phyloP scores from a whole-genome alignment of 129 eudicot genomes.

The Silybum marianum region DNA sequence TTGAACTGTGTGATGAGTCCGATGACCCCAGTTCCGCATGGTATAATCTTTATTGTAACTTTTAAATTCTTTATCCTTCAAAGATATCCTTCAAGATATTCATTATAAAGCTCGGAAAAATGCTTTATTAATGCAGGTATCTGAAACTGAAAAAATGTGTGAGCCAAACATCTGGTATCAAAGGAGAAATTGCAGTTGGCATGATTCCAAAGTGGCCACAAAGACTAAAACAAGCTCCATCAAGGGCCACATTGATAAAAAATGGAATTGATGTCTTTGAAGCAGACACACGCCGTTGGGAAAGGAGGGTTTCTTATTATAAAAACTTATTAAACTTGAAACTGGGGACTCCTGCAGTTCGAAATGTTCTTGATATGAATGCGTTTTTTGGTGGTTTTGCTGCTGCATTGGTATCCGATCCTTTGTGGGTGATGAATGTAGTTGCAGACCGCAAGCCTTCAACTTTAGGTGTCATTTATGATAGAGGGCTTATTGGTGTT shows the following conservation, averaged over 20 bases:
- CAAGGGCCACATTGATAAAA: constrained; percentile 66
- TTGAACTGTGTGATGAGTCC: constrained; percentile 65
- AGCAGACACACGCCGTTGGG: constrained; percentile 86
- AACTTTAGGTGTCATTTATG: constrained; percentile 84
- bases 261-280: constrained; percentile 90
- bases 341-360: constrained; percentile 74
- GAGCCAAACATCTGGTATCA: constrained; percentile 52
- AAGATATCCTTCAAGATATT: neutral
- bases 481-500: constrained; percentile 90
- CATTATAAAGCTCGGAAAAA: neutral
- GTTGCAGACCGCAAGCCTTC: constrained; percentile 80
- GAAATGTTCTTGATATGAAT: constrained; percentile 96
- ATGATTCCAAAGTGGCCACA: constrained; percentile 91
- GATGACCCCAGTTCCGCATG: constrained; percentile 87
- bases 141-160: constrained; percentile 76
- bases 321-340: constrained; percentile 71
- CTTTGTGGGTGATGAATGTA: constrained; percentile 98
- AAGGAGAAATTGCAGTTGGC: constrained; percentile 75
- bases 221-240: constrained; percentile 72
- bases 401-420: constrained; percentile 74
- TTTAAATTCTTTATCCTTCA: constrained; percentile 4
- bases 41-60: constrained; percentile 44
- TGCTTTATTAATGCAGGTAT: constrained; percentile 59
- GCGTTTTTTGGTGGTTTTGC: constrained; percentile 98
- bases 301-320: constrained; percentile 75